A percentile compares a stretch with the other conserved stretches of the same genome.
phyloP scores from a whole-genome alignment of 345 rosid genomes.

The Lumnitzera racemosa region DNA sequence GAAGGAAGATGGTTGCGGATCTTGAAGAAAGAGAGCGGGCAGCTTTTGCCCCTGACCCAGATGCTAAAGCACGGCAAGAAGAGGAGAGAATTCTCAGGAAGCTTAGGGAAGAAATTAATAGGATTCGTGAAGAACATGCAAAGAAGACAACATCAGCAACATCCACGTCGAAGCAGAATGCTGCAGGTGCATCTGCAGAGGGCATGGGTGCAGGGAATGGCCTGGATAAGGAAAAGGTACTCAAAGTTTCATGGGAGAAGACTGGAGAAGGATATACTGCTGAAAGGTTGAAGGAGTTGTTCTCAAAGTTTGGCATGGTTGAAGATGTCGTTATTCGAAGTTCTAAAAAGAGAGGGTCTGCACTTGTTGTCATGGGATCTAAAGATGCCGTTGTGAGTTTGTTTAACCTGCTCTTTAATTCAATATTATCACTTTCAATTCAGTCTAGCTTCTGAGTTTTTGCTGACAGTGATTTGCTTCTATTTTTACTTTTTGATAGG shows the following conservation, averaged over 20 bases:
- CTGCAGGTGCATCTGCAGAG: conserved; percentile 18
- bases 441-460: not conserved
- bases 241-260: conserved; percentile 80
- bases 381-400: conserved; percentile 69
- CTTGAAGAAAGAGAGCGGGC: conserved; percentile 78
- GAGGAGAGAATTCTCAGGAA: conserved; percentile 65
- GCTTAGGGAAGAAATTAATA: conserved; percentile 64
- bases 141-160: conserved; percentile 26
- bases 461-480: conserved; percentile 3
- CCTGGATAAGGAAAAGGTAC: conserved; percentile 52
- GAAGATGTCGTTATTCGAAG: conserved; percentile 73
- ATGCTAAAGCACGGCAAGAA: conserved; percentile 36
- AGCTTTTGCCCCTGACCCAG: conserved; percentile 48
- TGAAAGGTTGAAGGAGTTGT: conserved; percentile 51
- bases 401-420: not conserved
- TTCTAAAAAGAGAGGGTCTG: conserved; percentile 69
- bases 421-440: not conserved
- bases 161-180: conserved; percentile 22
- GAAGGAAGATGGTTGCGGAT: conserved; percentile 72
- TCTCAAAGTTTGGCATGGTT: conserved; percentile 68
- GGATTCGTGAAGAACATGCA: conserved; percentile 56
- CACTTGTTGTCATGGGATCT: conserved; percentile 70
- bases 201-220: conserved; percentile 19
- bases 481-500: conserved; percentile 25
- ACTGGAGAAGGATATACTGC: conserved; percentile 55